Percentiles rank a stretch among this genome's conserved stretches.
Conservation (phyloP, 805 yeast genomes). For the Suhomyces kilbournensis region DNA sequence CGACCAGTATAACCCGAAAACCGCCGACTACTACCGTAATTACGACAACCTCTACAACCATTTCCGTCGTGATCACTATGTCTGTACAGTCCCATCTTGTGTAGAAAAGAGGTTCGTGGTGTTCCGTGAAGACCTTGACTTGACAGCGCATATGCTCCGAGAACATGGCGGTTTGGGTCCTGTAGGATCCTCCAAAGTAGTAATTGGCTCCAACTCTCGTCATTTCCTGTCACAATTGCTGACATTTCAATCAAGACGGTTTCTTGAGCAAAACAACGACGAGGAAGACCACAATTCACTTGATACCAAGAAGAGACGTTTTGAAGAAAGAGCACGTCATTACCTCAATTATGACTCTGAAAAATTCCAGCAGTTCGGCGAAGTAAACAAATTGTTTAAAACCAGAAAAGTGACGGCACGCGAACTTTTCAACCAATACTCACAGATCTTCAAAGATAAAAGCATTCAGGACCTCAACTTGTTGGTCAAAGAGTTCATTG, state of each 20-base stretch:
- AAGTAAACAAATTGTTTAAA: constrained; percentile 47
- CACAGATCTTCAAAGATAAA: constrained; percentile 42
- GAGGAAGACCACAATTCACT: constrained; percentile 38
- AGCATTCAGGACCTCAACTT: constrained; percentile 51
- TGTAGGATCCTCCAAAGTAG: constrained; percentile 41
- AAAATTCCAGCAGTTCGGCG: constrained; percentile 47
- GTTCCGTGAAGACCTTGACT: constrained; percentile 78
- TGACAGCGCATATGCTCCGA: constrained; percentile 81
- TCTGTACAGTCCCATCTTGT: constrained; percentile 75
- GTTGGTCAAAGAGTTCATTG: constrained; percentile 59
- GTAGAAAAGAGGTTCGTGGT: constrained; percentile 90
- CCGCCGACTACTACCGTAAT: constrained; percentile 61
- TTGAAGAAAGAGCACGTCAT: constrained; percentile 84
- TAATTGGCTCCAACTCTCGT: constrained; percentile 35
- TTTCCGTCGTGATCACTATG: constrained; percentile 69
- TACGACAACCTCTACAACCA: constrained; percentile 75
- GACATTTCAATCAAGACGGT: constrained; percentile 42
- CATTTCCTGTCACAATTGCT: constrained; percentile 61
- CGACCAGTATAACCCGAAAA: constrained; percentile 65
- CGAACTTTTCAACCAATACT: constrained; percentile 47
- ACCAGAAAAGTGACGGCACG: constrained; percentile 45
- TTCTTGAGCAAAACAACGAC: constrained; percentile 15
- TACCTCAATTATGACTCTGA: constrained; percentile 56
- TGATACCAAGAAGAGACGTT: constrained; percentile 54
- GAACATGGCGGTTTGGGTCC: constrained; percentile 64